Conservation (phyloP, 768 basidiomycete species). For the Trichaptum fuscoviolaceum region DNA sequence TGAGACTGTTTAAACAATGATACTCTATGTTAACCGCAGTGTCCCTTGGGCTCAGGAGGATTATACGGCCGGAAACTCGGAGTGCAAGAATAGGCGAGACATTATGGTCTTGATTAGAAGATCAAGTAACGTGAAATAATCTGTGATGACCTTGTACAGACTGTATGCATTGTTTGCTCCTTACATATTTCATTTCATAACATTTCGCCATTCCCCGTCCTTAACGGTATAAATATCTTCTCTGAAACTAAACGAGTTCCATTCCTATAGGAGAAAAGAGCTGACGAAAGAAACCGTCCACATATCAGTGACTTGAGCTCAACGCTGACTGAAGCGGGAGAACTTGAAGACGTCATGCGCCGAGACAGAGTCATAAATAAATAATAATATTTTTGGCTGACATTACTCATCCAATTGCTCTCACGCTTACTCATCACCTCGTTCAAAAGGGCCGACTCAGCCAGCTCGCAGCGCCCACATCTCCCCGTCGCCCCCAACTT, state of each 20-base stretch:
- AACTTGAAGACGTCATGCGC: too few species aligned
- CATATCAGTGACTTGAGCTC: too few species aligned
- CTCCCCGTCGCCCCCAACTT: not conserved
- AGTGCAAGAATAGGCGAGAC: slow-evolving; percentile 18
- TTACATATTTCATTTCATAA: too few species aligned
- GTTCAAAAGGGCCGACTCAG: not conserved
- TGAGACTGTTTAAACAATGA: too few species aligned
- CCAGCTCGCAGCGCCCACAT: not conserved
- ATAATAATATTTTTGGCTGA: not conserved
- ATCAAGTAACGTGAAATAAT: slow-evolving; percentile 17
- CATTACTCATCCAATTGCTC: not conserved
- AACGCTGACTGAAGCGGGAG: too few species aligned
- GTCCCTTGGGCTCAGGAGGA: slow-evolving; percentile 22
- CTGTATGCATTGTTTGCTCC: too few species aligned
- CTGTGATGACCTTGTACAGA: not conserved
- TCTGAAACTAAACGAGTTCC: too few species aligned
- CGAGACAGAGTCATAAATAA: not conserved
- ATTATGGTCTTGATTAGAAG: slow-evolving; percentile 24
- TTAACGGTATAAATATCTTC: too few species aligned
- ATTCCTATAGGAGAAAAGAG: too few species aligned
- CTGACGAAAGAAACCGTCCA: too few species aligned
- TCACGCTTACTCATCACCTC: not conserved
- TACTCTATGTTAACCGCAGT: too few species aligned
- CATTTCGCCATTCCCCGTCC: too few species aligned
- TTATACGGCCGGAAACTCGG: slow-evolving; percentile 13